Evolutionary conservation across 2,329 filamentous ascomycete genomes (phyloP).

Genomic region (Alternaria longipes): DNA sequence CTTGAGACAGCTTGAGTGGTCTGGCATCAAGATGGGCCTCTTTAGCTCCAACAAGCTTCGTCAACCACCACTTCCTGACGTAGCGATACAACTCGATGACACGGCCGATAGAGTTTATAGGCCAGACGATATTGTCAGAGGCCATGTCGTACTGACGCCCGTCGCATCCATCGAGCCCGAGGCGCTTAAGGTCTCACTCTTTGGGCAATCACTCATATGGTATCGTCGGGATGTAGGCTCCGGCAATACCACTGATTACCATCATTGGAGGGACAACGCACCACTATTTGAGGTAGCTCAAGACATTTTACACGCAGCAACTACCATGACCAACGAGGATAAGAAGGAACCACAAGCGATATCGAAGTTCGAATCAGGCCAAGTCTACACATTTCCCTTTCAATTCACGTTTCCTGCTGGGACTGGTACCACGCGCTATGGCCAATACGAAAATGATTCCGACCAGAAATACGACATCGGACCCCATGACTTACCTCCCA

Average conservation of each 20-base stretch:
- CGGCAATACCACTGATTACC: slow-evolving; percentile 17
- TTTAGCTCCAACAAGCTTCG: slow-evolving; percentile 27
- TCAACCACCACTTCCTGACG: slow-evolving; percentile 23
- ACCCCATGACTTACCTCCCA: slow-evolving; percentile 37
- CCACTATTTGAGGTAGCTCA: slow-evolving; percentile 29
- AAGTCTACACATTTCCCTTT: slow-evolving; percentile 33
- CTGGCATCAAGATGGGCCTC: slow-evolving; percentile 26
- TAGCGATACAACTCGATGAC: slow-evolving; percentile 26
- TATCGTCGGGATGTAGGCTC: not conserved
- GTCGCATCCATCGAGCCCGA: slow-evolving; percentile 24
- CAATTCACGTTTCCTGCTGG: slow-evolving; percentile 29
- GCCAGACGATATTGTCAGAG: slow-evolving; percentile 31
- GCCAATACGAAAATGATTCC: slow-evolving; percentile 26
- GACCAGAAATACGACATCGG: slow-evolving; percentile 24
- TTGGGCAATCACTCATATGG: slow-evolving; percentile 19
- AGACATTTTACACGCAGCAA: slow-evolving; percentile 22
- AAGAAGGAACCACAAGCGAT: not conserved
- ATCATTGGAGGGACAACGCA: slow-evolving; percentile 37
- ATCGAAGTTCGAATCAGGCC: slow-evolving; percentile 13
- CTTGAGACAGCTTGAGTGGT: not conserved
- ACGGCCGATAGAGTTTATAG: slow-evolving; percentile 28
- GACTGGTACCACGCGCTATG: slow-evolving; percentile 23
- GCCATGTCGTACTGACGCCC: slow-evolving; percentile 26
- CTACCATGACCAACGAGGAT: not conserved
- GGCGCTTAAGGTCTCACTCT: slow-evolving; percentile 33